Evolutionary conservation across 768 basidiomycete species (phyloP).

Genomic region (Amanita molliuscula): DNA sequence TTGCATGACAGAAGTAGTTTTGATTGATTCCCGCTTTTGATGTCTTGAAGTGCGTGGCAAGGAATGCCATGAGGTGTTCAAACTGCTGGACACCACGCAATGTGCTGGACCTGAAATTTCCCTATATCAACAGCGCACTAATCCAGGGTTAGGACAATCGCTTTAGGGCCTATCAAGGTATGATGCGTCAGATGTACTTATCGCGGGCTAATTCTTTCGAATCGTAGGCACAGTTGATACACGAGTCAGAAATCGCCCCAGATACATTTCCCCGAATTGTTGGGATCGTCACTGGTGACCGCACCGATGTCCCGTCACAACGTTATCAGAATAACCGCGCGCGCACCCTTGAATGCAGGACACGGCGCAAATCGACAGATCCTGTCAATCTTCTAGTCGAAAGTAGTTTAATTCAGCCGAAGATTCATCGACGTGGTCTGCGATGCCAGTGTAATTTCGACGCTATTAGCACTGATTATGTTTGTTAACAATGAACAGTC

Average conservation of each 20-base stretch:
- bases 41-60: neutral
- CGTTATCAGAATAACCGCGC: constrained; percentile 4
- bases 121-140: neutral
- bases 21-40: neutral
- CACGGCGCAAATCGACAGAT: constrained; percentile 6
- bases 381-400: constrained; percentile 3
- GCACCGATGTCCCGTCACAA: neutral
- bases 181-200: neutral
- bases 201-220: no score
- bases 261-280: neutral
- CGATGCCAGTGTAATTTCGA: no score
- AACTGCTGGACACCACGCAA: neutral
- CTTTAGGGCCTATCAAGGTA: neutral
- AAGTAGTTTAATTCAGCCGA: constrained; percentile 3
- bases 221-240: neutral
- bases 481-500: neutral
- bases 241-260: neutral
- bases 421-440: neutral
- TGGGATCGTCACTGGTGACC: neutral
- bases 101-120: neutral
- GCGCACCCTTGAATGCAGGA: neutral
- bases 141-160: neutral
- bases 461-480: neutral
- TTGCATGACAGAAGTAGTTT: neutral
- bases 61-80: neutral